Base-by-base conservation (phyloP, 148 eudicot genomes). In the Polygonum maritimum region DNA sequence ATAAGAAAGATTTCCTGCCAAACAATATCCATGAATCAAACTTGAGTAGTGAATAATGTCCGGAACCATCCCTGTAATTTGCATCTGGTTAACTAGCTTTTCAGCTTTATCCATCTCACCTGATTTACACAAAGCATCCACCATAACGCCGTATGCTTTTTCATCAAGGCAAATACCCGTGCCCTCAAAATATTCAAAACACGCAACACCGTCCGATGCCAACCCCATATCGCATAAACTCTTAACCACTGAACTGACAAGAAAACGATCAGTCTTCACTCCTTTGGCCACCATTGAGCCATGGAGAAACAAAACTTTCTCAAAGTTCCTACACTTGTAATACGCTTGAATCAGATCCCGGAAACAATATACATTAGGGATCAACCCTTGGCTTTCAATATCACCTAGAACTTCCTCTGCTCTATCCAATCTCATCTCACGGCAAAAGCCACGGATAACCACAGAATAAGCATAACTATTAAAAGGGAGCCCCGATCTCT, bases 21-120 rank as follows among this genome's bases (percentile, higher is more conserved):
- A 84, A 79, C 86, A 86, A 74, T 80, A 83, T 47, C 92, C 92
- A 75, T 79, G 82, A 19, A 92, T 92, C 81, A 92, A 76, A 76
- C 94, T 92, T n/a, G 97, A 88, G 80, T 87, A 92, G 79, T 90
- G 87, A 77, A 82, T 76, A 54, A 83, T 80, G 86, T 92, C 97
- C 26, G 85, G 87, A 40, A 65, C 71, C 78, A 92, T 44, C 74
- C 79, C 82, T 77, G 73, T 82, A 45, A 57, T 45, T 72, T 80
- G 80, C 93, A 91, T 91, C 85, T 83, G 88, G 76, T 86, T 82
- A 72, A 92, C 67, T 74, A 87, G 80, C 76, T 62, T 55, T 36
- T 75, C 48, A 13, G 92, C 97, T 83, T 88, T 88, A 73, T 88
- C 87, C 60, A 83, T 45, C 74, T 77, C 79, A 18, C 94, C 92